Evolutionary conservation across 805 yeast genomes (phyloP), one percentile per base, ranked within the genome.

Genomic region (Vanderwaltozyma tropicalis): DNA sequence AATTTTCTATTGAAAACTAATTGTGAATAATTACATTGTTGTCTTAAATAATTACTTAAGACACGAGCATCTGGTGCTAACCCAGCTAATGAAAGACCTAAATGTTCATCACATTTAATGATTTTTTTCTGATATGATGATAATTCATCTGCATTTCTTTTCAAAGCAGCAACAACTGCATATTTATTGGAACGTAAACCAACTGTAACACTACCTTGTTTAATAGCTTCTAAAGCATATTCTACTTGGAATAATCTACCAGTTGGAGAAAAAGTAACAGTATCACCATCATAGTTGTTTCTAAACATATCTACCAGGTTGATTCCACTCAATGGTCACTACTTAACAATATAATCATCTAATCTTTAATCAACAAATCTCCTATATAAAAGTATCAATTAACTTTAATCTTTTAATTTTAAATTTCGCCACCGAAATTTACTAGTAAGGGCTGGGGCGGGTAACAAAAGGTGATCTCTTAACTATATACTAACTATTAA

Each of bases 61-160:
- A 92, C 94, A 48, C 99, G 73, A 18, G 97, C 98, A 59, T 92
- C 99, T 14, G 99, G 97, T 0, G 97, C 96, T 53, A 92, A 74
- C 9, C 99, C 99, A 1, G 99, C 96, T 40, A 92, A 71, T 1
- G 96, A 96, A 46, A 92, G 72, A 25, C 97, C 99, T 72, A 92
- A 64, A 59, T 92, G 97, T 44, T 80, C 81, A 59, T 92, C 99
- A 40, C 94, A 79, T 57, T 83, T 80, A 59, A 89, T 80, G 52
- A 92, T 72, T 60, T 92, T 92, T 71, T 84, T 85, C 59, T 92
- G 99, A 62, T 88, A 92, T 29, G 96, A 86, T 19, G 98, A 96
- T 46, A 92, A 70, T 59, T 92, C 97, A 62, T 92, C 99, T 5
- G 96, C 95, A 59, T 87, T 89, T 61, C 99, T 76, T 67, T 92